Base-by-base conservation (phyloP, 2,329 filamentous ascomycete species). In the Colletotrichum incanum region DNA sequence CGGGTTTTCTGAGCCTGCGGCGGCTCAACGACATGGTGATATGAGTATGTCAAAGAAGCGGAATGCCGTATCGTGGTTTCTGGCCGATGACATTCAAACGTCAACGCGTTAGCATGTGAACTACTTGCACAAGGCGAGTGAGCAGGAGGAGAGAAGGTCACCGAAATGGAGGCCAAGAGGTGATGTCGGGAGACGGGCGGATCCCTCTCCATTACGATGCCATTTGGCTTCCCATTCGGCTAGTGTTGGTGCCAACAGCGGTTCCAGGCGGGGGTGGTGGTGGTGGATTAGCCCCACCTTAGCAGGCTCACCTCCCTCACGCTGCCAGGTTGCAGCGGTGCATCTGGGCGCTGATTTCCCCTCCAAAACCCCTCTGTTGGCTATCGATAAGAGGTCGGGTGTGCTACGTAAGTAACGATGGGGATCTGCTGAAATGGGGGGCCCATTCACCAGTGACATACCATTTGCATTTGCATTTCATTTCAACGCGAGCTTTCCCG, bases 311-410 rank as follows among this genome's bases (percentile, higher is more conserved):
- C 54, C 59, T 66, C 58, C 54, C 59, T 66, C 58, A 56, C 56
- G 18, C 58, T 68, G 16, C 3, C 45, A 41, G 43, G 52, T 52
- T 37, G 52, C 43, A 54, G 61, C 31, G 59, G 69, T 65, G 52
- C 59, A 34, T 18, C 31, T 54, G 49, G 59, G 63, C 28, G 47
- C 45, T 49, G 45, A 67, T 63, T 59, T 71, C 69, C 68, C 64
- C 64, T 70, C 61, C 54, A 23, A 43, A 43, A n/a, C 14, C 67
- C 67, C 50, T 34, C 59, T 31, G 52, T 55, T 23, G 12, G 58
- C 64, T 72, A 72, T 72, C 70, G 70, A 72, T 72, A 72, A 72
- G 65, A 55, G n/a, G 65, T 28, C 16, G 37, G 55, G 9, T 16
- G 56, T 11, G 55, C 47, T 50, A 23, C 26, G 23, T 18, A 50